Evolutionary conservation across 306 rosid species (phyloP), one percentile per base, ranked within the genome.

Genomic region (Leucaena leucocephala): DNA sequence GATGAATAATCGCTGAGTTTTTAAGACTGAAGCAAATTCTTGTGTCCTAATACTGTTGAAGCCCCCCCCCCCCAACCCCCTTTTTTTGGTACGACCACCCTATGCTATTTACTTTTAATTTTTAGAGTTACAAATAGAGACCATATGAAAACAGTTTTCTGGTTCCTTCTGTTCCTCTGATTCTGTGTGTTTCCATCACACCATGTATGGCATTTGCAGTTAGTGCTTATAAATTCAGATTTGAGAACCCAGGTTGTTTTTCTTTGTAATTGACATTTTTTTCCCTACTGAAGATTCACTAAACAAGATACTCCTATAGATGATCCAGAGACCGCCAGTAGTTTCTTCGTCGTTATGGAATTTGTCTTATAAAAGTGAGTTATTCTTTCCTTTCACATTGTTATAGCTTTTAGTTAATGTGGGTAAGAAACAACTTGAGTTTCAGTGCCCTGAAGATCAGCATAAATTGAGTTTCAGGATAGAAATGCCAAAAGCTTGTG

Each of bases 271-370:
- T 73, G 39, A 73, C n/a, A 13, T 49, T 22, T 19, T 0, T 45
- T 46, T n/a, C n/a, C 34, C 74, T 33, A 46, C 17, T 15, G 17
- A 13, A 38, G 39, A 16, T 67, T 21, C 3, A 45, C 43, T 15
- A 13, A 72, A 50, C 40, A 27, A 74, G 39, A 48, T 21, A 59
- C 43, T 39, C 21, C 8, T 21, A 27, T 54, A 78, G 69, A 83
- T 88, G 89, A 75, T 84, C 77, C 87, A 65, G 85, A 86, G 81
- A 72, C 84, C 81, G 4, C 92, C 89, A 10, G 70, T 88, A 33
- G 78, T 72, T 81, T 81, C 90, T 76, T 79, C 84, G 78, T 75
- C 87, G 68, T 74, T 78, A 39, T 82, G 84, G 79, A 87, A 87
- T 50, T 50, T 87, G 59, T 87, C 86, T 68, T 90, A 61, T 64